Base-by-base conservation (phyloP, 768 basidiomycete species). In the Suillus weaverae region DNA sequence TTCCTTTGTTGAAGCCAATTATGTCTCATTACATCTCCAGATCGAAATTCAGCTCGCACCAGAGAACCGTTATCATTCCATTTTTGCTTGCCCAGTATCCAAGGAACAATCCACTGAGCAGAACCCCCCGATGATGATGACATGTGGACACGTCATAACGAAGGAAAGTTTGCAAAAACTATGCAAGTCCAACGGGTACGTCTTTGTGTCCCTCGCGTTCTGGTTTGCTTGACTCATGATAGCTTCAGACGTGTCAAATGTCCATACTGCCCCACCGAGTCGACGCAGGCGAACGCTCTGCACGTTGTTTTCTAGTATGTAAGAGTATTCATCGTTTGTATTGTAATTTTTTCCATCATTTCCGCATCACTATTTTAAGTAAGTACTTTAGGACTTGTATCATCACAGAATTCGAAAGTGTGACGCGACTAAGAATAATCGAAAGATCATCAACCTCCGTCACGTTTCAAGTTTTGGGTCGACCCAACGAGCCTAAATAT, bases 71-170 rank as follows among this genome's bases (percentile, higher is more conserved):
- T 99, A 96, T 77, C 97, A 99, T 76, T 97, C 96, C 1, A 91
- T 99, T 64, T 99, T 99, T 75, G 89, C 95, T 55, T 99, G 97
- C 76, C 94, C 97, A 0, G 97, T 99, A 26, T 97, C 95, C 10
- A 99, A 98, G 78, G 97, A 99, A 71, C 97, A 97, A 78, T 89
- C 95, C 30, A 96, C 93, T 5, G 91, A 94, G 61, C 77, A 84
- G 64, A 99, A 99, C 74, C 97, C 95, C 10, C 97, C 97, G 0
- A 97, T 97, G 94, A 96, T 98, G 92, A 90, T 99, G 83, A 79
- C 81, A 4, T 99, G 97, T 74, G 97, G 97, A 2, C 97, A 99
- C 77, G 95, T 97, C 43, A 89, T 99, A 53, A 90, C 94, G 2
- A 91, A 91, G 73, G 97, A 98, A 71, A 97, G 93, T 75, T 79